Evolutionary conservation across 2,329 filamentous ascomycete species (phyloP), one percentile per base, ranked within the genome.

Genomic region (Microcera coccophila): DNA sequence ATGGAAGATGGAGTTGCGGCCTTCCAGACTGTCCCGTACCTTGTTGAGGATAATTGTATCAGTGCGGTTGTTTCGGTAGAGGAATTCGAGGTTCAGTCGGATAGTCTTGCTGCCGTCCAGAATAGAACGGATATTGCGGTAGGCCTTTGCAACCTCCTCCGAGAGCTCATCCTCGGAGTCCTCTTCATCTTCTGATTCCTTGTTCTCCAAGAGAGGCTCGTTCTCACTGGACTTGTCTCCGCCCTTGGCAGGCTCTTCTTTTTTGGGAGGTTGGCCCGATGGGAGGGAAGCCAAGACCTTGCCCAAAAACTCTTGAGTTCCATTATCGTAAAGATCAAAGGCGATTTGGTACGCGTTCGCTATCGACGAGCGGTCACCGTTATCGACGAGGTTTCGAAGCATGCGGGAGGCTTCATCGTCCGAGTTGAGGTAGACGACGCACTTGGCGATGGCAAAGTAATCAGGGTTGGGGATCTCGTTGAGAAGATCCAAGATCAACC

Each of bases 311-410:
- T 97, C 93, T 59, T 98, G 93, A 0, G 93, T 97, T 54, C 93
- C 93, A 61, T 98, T 98, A 69, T 98, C 93, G 67, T 96, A 97
- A 5, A 98, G 76, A 60, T 98, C 93, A 60, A 98, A 98, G 2
- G 91, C 93, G 44, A 98, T 95, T 64, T 98, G 93, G 65, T 97
- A 98, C 15, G 93, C 93, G 38, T 88, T 85, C 16, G 90, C 87
- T 14, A 88, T 79, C 1, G 89, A 90, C 47, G 82, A 82, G 38
- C 82, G 76, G 54, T 95, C 87, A 5, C 82, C 87, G 52, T 86
- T 86, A 48, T 85, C 77, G 9, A 97, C 84, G 17, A 98, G 77
- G 54, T 88, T 84, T 39, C 79, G 79, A 32, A 98, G 79, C 68
- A 98, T 90, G 49, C 80, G 81, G 9, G 90, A 90, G 0, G 93